phyloP scores from a whole-genome alignment of 2,329 filamentous ascomycete genomes.

The Trichophaea hybrida region DNA sequence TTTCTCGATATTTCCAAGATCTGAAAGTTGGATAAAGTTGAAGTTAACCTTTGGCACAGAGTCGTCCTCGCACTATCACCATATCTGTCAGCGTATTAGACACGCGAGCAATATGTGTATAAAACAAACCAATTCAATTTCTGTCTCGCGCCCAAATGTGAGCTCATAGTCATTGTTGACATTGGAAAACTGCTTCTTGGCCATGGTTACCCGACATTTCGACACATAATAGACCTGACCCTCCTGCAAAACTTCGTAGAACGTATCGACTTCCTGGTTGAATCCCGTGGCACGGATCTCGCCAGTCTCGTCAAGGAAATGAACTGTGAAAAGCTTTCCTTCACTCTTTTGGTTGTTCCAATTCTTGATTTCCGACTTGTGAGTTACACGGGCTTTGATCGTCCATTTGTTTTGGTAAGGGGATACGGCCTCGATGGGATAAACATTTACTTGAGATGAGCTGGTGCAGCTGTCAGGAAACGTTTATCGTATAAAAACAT shows the following conservation, averaged over 20 bases:
- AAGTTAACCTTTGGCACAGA: constrained; percentile 79
- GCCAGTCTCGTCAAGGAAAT: constrained; percentile 83
- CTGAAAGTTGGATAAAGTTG: constrained; percentile 78
- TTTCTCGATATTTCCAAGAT: constrained; percentile 75
- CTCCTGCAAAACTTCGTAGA: constrained; percentile 80
- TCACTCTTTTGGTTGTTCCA: constrained; percentile 88
- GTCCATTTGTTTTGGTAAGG: constrained; percentile 96
- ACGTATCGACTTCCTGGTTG: constrained; percentile 78
- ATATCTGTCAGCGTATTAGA: background rate
- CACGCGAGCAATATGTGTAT: background rate
- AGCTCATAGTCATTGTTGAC: constrained; percentile 93
- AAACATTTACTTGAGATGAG: constrained; percentile 50
- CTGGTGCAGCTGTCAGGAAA: constrained; percentile 38
- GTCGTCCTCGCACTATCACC: constrained; percentile 38
- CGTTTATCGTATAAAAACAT: constrained; percentile 23
- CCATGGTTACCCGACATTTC: constrained; percentile 67
- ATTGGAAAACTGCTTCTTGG: constrained; percentile 93
- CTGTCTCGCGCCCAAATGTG: constrained; percentile 74
- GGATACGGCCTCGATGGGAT: constrained; percentile 88
- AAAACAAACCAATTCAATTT: constrained; percentile 58
- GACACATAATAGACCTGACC: constrained; percentile 89
- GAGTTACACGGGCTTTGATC: constrained; percentile 85
- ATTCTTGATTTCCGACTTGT: constrained; percentile 81
- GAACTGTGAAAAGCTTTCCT: constrained; percentile 92
- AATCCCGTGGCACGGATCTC: constrained; percentile 94